Base-by-base conservation (phyloP, 139 green algal species). In the Astrephomene gubernaculifera region DNA sequence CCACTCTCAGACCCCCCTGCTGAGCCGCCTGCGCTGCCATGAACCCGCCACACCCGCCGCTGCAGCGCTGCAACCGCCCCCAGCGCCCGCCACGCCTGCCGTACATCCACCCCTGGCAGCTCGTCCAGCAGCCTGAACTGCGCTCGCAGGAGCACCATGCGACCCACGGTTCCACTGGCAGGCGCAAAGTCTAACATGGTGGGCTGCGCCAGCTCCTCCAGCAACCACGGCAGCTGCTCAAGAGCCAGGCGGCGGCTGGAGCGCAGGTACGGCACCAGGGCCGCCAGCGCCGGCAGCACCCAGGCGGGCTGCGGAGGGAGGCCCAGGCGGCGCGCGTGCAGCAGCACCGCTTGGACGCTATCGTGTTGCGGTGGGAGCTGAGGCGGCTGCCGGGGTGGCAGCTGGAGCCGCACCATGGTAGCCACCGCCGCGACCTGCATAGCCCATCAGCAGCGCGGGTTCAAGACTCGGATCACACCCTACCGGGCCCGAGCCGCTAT, bases 121-220 rank as follows among this genome's bases (percentile, higher is more conserved):
- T 2, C 43, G 22, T 29, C 22, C 63, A 74, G 41, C 31, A 8
- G 41, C 41, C 29, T n/a, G n/a, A n/a, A 7, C 3, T 25, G 8
- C 27, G 39, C 31, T 7, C 63, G 43, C 31, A 84, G 61, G 43
- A 45, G 8, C 31, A 84, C 7, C 10, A 54, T 25, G 10, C 78
- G n/a, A 12, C 43, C 78, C 21, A 75, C 24, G 4, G 78, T 74
- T 0, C 78, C 78, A 63, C 63, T 74, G 78, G 78, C 61, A 31
- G 78, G 78, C 2, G 43, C 43, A 21, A 39, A 74, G 19, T 49
- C 10, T 43, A 43, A 65, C 78, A 84, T 84, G 78, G 45, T n/a
- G 22, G 38, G 41, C 43, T n/a, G 27, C 7, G 78, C 61, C 63
- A 84, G 63, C 25, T 21, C 24, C 78, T 84, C 78, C 38, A 84